Conservation (phyloP, 345 rosid species). For the Populus nigra region DNA sequence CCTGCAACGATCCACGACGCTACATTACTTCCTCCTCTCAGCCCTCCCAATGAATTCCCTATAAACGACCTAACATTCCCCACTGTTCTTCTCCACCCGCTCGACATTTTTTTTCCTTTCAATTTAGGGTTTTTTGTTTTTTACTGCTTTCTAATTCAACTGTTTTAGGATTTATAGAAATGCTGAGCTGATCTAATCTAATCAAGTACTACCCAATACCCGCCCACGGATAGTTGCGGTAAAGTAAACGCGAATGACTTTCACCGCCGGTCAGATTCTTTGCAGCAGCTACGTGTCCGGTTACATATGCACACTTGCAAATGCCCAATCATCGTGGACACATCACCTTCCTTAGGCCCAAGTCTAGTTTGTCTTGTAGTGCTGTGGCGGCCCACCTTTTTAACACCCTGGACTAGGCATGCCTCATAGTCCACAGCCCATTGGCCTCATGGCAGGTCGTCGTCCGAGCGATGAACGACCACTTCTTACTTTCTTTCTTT, state of each 20-base stretch:
- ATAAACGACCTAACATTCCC: slow-evolving; percentile 70
- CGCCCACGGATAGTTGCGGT: not conserved
- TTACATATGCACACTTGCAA: no score
- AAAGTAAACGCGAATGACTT: not conserved
- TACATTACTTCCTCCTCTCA: slow-evolving; percentile 62
- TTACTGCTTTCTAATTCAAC: not conserved
- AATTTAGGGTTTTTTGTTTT: not conserved
- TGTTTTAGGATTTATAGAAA: not conserved
- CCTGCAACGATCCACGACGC: slow-evolving; percentile 97
- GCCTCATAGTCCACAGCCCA: no score
- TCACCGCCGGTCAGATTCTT: not conserved
- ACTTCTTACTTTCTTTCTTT: no score
- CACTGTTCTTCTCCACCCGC: slow-evolving; percentile 60
- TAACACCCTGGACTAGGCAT: no score
- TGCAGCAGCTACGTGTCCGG: not conserved
- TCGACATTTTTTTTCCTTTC: slow-evolving; percentile 14
- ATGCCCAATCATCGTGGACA: not conserved
- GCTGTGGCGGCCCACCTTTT: no score
- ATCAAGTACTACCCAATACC: not conserved
- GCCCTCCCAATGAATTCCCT: slow-evolving; percentile 83
- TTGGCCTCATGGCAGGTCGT: no score
- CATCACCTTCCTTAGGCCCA: no score
- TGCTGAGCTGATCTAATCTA: not conserved
- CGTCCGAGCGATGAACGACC: no score
- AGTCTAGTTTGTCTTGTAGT: no score